Evolutionary conservation across 768 basidiomycete species (phyloP).

Genomic region (Sarcodon aspratus): DNA sequence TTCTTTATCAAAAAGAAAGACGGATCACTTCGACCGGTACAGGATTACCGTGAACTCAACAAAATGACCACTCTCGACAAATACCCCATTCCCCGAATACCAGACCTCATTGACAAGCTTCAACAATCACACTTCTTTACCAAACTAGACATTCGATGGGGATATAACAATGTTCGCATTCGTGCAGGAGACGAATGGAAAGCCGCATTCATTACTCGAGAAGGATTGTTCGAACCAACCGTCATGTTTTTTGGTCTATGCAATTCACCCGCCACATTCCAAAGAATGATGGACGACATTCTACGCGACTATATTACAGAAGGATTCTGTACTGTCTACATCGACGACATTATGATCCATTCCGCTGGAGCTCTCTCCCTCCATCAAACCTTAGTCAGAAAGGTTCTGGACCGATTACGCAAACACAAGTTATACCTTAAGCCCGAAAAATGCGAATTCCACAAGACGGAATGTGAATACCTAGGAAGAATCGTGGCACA

Average conservation of each 20-base stretch:
- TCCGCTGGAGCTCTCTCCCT: too few relatives aligned
- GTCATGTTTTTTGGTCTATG: conserved; percentile 25
- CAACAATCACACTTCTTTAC: conserved; percentile 11
- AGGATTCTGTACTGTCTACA: conserved; percentile 24
- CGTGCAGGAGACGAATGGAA: conserved; percentile 29
- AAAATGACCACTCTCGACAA: conserved; percentile 7
- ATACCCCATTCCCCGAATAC: conserved; percentile 10
- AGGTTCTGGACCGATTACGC: too few relatives aligned
- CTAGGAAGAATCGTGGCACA: too few relatives aligned
- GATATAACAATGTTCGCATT: conserved; percentile 22
- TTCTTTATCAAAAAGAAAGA: conserved; percentile 13
- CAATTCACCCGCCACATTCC: conserved; percentile 25
- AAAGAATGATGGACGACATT: conserved; percentile 17
- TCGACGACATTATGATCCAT: conserved; percentile 29
- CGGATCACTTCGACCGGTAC: conserved; percentile 4
- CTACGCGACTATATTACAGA: conserved; percentile 16
- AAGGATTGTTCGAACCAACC: conserved; percentile 24
- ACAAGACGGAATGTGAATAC: too few relatives aligned
- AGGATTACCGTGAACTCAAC: conserved; percentile 14
- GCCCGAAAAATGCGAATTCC: too few relatives aligned
- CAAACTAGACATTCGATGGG: conserved; percentile 9
- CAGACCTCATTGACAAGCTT: conserved; percentile 7
- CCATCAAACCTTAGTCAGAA: too few relatives aligned
- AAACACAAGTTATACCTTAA: too few relatives aligned
- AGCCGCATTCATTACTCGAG: conserved; percentile 22